These are phyloP conservation scores for Steccherinum ochraceum DNA, from an alignment of 768 basidiomycete species.

Conservation along the genomic window DNA sequence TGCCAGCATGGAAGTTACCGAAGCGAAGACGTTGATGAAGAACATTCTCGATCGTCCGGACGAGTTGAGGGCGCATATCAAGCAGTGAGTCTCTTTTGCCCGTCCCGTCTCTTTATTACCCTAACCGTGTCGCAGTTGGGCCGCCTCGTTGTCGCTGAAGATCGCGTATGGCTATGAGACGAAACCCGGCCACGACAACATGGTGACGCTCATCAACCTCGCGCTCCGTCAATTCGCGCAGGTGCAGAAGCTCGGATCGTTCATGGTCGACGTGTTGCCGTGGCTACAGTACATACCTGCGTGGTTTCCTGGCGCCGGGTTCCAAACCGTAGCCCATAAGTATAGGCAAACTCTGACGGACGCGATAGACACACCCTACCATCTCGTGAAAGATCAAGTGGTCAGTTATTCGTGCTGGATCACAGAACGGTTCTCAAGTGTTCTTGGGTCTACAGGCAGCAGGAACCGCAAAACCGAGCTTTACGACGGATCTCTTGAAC, in stretches of 20 bases:
- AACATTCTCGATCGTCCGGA: neutral
- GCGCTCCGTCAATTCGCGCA: slow-evolving; percentile 20
- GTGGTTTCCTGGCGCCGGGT: slow-evolving; percentile 15
- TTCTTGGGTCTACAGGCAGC: neutral
- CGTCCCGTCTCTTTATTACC: neutral
- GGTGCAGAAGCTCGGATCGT: slow-evolving; percentile 5
- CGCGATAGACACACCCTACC: slow-evolving; percentile 26
- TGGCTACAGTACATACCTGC: neutral
- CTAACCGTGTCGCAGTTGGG: neutral
- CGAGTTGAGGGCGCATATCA: neutral
- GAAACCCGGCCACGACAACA: slow-evolving; percentile 27
- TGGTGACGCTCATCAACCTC: slow-evolving; percentile 28
- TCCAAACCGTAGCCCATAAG: slow-evolving; percentile 18
- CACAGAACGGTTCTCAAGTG: neutral
- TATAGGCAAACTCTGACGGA: slow-evolving; percentile 15
- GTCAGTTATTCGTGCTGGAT: slow-evolving; percentile 19
- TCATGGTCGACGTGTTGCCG: slow-evolving; percentile 1
- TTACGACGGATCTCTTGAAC: neutral
- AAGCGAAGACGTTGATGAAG: neutral
- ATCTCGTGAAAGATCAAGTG: slow-evolving; percentile 25
- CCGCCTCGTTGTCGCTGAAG: slow-evolving; percentile 22
- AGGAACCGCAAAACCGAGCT: neutral
- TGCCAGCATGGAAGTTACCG: neutral
- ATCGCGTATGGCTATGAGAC: slow-evolving; percentile 24
- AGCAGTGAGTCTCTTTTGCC: neutral